A percentile compares a stretch with the other conserved stretches of the same genome.
phyloP scores from a whole-genome alignment of 176 grass and related monocot species.

The Triticum monococcum region DNA sequence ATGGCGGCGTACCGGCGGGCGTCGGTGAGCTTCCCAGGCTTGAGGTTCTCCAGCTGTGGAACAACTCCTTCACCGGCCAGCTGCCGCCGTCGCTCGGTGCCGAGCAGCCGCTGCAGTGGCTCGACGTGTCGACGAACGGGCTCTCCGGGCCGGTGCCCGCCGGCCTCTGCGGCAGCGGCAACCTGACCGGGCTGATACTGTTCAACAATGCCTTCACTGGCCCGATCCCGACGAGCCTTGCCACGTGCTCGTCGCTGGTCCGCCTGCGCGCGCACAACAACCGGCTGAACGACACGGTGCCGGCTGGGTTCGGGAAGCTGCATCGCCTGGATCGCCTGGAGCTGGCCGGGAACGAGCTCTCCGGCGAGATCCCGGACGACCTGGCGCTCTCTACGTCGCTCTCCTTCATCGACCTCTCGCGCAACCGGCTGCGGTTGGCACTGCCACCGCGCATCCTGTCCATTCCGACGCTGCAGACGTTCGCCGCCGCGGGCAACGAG shows the following conservation, averaged over 20 bases:
- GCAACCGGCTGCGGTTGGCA: slow-evolving; percentile 66
- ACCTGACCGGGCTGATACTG: slow-evolving; percentile 84
- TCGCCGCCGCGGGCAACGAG: slow-evolving; percentile 81
- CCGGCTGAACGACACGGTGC: slow-evolving; percentile 67
- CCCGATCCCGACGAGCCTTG: slow-evolving; percentile 59
- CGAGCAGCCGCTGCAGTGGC: slow-evolving; percentile 67
- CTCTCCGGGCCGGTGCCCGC: slow-evolving; percentile 65
- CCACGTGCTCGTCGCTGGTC: slow-evolving; percentile 64
- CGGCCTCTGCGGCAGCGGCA: slow-evolving; percentile 67
- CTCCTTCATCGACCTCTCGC: slow-evolving; percentile 90
- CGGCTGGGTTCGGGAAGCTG: slow-evolving; percentile 49
- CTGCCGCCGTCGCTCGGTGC: slow-evolving; percentile 64
- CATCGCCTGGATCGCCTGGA: slow-evolving; percentile 72
- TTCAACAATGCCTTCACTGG: slow-evolving; percentile 91
- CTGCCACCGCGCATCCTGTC: slow-evolving; percentile 74
- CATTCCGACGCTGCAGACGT: slow-evolving; percentile 68
- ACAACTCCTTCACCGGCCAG: slow-evolving; percentile 83
- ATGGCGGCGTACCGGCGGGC: slow-evolving; percentile 58
- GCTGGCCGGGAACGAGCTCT: slow-evolving; percentile 69
- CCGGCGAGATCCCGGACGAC: slow-evolving; percentile 71
- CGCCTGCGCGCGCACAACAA: slow-evolving; percentile 84
- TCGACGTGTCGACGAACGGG: slow-evolving; percentile 88
- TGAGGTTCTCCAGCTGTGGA: slow-evolving; percentile 88
- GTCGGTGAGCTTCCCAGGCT: slow-evolving; percentile 73
- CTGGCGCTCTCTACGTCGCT: slow-evolving; percentile 68